Evolutionary conservation across 2,329 filamentous ascomycete species (phyloP), one percentile per base, ranked within the genome.

Genomic region (Diatrype stigma): DNA sequence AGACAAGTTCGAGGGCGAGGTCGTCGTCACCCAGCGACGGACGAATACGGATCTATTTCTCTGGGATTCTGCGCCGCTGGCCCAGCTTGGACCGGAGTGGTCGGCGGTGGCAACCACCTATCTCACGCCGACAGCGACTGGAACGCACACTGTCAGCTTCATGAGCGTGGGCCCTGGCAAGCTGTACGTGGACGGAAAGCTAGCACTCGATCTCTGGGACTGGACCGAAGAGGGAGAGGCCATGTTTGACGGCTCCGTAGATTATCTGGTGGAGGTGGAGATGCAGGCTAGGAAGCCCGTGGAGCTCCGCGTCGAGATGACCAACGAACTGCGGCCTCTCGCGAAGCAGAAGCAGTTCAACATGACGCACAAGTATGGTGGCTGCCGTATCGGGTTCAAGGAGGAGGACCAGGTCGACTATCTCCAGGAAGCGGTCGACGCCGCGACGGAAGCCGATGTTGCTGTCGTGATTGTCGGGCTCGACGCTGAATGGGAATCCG

Each of bases 401-500:
- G 80, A 87, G 59, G 78, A 85, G 56, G 81, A 85, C 56, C 78
- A 80, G 59, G 63, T 79, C 28, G 76, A 84, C 58, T 80, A 81
- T 56, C 72, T 88, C n/a, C 76, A 84, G 55, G 76, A 87, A 62
- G 86, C 86, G 1, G 79, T 86, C 3, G 75, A 81, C 19, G 73
- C 76, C 2, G 86, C 86, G 8, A 79, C 72, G 54, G 73, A 74
- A 2, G 81, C 84, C 0, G 85, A 89, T 60, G 81, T 87, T 14
- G 86, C 85, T 2, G 72, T 90, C 6, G 76, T 90, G 1, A 77
- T 89, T 46, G 80, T 87, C 10, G 86, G 86, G 1, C 73, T 89
- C 1, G 86, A 89, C 63, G 81, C 81, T 6, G 86, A 90, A 64
- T 90, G 85, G 85, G 86, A 90, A 63, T 87, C 85, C 2, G 86